Evolutionary conservation across 768 basidiomycete species (phyloP).

Genomic region (Rhizopogon sp.): DNA sequence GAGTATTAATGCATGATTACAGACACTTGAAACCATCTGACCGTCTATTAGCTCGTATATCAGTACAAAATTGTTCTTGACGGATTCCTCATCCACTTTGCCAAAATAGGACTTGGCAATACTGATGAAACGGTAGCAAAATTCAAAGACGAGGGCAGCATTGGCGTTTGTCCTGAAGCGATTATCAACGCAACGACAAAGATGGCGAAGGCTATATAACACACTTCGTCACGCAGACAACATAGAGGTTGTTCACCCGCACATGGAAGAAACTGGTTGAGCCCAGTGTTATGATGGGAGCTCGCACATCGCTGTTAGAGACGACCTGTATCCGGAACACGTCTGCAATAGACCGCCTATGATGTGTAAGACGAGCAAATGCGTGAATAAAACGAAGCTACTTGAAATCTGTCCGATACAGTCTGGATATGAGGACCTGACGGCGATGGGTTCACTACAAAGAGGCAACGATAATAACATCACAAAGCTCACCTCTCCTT

Average conservation of each 20-base stretch:
- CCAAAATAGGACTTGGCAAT: slow-evolving; percentile 97
- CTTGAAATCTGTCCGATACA: slow-evolving; percentile 98
- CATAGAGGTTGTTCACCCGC: slow-evolving; percentile 89
- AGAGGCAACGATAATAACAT: not conserved
- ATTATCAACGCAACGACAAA: not conserved
- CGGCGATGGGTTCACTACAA: not conserved
- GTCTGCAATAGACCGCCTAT: slow-evolving; percentile 91
- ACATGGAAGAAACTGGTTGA: slow-evolving; percentile 99
- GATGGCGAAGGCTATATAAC: slow-evolving; percentile 15
- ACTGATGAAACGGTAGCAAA: slow-evolving; percentile 92
- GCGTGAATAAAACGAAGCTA: slow-evolving; percentile 33
- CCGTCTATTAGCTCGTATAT: slow-evolving; percentile 99
- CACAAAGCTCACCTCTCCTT: slow-evolving; percentile 79
- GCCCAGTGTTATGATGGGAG: slow-evolving; percentile 95
- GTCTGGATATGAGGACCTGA: slow-evolving; percentile 91
- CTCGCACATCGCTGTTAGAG: slow-evolving; percentile 93
- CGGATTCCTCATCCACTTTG: slow-evolving; percentile 94
- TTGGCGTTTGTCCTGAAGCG: slow-evolving; percentile 83
- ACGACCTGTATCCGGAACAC: slow-evolving; percentile 99
- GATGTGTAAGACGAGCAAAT: not conserved
- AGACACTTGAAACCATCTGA: slow-evolving; percentile 27
- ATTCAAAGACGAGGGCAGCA: slow-evolving; percentile 97
- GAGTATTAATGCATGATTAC: not conserved
- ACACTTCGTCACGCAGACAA: slow-evolving; percentile 94
- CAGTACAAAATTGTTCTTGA: slow-evolving; percentile 98